A percentile compares a stretch with the other conserved stretches of the same genome.
phyloP scores from a whole-genome alignment of 2,329 filamentous ascomycete genomes.

The Trichoderma lentiforme region DNA sequence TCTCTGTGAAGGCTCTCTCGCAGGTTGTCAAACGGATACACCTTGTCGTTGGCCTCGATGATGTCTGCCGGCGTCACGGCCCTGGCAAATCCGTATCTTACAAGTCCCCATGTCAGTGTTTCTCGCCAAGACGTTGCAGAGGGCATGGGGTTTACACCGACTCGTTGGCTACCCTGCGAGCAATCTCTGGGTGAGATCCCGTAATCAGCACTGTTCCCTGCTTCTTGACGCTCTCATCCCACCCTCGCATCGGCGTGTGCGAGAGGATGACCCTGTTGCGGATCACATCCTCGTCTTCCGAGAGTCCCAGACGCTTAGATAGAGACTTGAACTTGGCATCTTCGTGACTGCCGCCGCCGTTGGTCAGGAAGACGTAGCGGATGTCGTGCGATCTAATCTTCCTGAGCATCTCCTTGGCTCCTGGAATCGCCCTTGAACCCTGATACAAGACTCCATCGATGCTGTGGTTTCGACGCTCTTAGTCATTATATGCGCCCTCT shows the following conservation, averaged over 20 bases:
- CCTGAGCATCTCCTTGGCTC: slow-evolving; percentile 69
- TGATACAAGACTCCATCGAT: slow-evolving; percentile 96
- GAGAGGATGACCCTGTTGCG: slow-evolving; percentile 61
- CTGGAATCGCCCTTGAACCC: slow-evolving; percentile 72
- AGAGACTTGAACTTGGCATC: slow-evolving; percentile 35
- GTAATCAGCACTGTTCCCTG: slow-evolving; percentile 65
- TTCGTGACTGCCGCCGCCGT: slow-evolving; percentile 87
- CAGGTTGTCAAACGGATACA: slow-evolving; percentile 74
- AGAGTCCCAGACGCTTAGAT: slow-evolving; percentile 31
- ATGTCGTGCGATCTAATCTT: slow-evolving; percentile 72
- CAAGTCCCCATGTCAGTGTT: not conserved
- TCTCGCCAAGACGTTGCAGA: not conserved
- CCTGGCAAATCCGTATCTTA: slow-evolving; percentile 67
- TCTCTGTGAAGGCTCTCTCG: slow-evolving; percentile 31
- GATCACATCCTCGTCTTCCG: slow-evolving; percentile 34
- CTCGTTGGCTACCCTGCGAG: slow-evolving; percentile 68
- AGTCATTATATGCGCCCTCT: not conserved
- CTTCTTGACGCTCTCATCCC: slow-evolving; percentile 35
- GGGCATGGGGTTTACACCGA: slow-evolving; percentile 31
- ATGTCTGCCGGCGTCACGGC: slow-evolving; percentile 88
- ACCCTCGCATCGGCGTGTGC: slow-evolving; percentile 80
- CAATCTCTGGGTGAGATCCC: slow-evolving; percentile 64
- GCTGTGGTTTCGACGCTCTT: slow-evolving; percentile 28
- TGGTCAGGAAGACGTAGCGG: slow-evolving; percentile 92
- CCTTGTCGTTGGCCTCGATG: slow-evolving; percentile 64